Evolutionary conservation across 2,329 filamentous ascomycete species (phyloP).

Genomic region (Eutypa lata): DNA sequence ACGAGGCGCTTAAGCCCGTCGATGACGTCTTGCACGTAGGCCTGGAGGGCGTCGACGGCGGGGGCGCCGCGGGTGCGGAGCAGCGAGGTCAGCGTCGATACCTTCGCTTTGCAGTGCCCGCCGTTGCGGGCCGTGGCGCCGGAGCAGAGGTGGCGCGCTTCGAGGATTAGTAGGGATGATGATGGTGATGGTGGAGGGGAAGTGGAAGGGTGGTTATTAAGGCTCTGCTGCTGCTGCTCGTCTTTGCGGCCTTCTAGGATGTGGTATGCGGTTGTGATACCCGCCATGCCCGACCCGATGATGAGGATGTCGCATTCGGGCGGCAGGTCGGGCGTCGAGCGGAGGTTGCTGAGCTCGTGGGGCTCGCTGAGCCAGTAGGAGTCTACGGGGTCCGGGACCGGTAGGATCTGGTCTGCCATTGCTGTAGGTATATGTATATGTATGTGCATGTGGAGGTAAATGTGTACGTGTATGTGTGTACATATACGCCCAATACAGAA

Average conservation of each 20-base stretch:
- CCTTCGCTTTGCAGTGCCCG: constrained; percentile 13
- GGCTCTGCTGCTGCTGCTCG: not conserved
- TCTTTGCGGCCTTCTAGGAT: not conserved
- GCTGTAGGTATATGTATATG: too few relatives aligned
- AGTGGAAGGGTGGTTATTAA: not conserved
- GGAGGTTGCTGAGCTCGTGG: constrained; percentile 11
- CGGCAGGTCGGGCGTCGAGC: constrained; percentile 9
- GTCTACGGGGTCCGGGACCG: constrained; percentile 8
- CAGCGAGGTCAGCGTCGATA: constrained; percentile 1
- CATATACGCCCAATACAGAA: too few relatives aligned
- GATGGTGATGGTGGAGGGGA: not conserved
- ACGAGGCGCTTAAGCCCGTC: constrained; percentile 9
- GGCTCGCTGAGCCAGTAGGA: constrained; percentile 12
- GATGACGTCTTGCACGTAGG: constrained; percentile 6
- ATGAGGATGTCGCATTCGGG: constrained; percentile 9
- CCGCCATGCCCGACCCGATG: constrained; percentile 11
- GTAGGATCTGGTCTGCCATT: not conserved
- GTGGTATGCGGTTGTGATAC: constrained; percentile 11
- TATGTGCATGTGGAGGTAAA: too few relatives aligned
- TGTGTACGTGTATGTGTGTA: too few relatives aligned
- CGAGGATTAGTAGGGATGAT: constrained; percentile 11
- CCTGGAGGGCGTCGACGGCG: constrained; percentile 1
- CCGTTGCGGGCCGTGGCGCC: constrained; percentile 15
- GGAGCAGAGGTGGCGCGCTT: constrained; percentile 12
- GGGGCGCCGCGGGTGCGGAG: not conserved